Base-by-base conservation (phyloP, 495 filamentous ascomycete genomes). In the Staphylotrichum tortipilum region DNA sequence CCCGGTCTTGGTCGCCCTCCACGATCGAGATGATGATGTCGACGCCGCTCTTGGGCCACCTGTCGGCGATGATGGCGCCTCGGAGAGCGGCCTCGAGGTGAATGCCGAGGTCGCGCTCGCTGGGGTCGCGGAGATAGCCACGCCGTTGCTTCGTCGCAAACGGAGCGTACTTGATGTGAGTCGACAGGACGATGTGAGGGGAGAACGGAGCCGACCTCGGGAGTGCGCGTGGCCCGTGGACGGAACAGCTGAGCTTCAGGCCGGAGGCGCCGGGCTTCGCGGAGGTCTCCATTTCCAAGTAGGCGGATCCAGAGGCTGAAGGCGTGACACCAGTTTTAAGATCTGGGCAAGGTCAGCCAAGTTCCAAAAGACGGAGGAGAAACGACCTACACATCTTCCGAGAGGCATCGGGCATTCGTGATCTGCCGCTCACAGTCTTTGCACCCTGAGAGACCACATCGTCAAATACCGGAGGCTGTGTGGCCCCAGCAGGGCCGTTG, bases 31-130 rank as follows among this genome's bases (percentile, higher is more conserved):
- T 77, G 7, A 94, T 83, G 26, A 97, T 81, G 54, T 98, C 92
- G 11, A 94, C 80, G 15, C 89, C 89, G 62, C 87, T 94, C 75
- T 98, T 98, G 15, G 92, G 92, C 88, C 92, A 98, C 28, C 89
- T 76, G 57, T 92, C 87, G 11, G 87, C 88, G 54, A 96, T 89
- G 40, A 97, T 83, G 3, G 87, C 84, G 3, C 94, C 90, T 23
- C 86, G 73, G 22, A 98, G 73, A 41, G 94, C 92, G 7, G 88
- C 88, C 64, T 96, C 90, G 9, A 98, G 70, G 62, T 96, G 94
- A 1, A 88, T 85, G 12, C 84, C 85, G 2, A 98, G 82, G 66
- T 98, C 92, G 17, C 90, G 78, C 71, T 97, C 92, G 50, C 76
- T 81, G 7, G 81, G 70, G 62, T 97, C 91, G 24, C 90, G 85